Percentiles rank a stretch among this genome's conserved stretches.
Evolutionary conservation across 192 early-diverging fungal genomes (phyloP).

Genomic region (Coemansia umbellata): DNA sequence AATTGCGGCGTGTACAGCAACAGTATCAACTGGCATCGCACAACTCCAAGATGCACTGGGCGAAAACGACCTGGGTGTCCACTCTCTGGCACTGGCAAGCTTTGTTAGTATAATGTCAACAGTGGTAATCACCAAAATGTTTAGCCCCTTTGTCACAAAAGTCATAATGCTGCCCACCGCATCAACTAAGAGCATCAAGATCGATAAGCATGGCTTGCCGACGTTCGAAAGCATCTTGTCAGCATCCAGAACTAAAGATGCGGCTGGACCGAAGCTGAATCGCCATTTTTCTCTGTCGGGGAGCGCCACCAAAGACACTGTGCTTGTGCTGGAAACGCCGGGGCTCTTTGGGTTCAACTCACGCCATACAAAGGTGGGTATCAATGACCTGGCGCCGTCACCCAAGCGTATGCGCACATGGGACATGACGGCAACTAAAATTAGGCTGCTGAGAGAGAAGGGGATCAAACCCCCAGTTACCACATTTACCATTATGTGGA

Average conservation of each 20-base stretch:
- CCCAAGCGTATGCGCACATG: slow-evolving; percentile 30
- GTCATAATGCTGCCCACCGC: slow-evolving; percentile 22
- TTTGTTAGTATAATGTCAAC: slow-evolving; percentile 38
- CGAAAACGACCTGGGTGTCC: slow-evolving; percentile 17
- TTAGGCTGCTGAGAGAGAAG: slow-evolving; percentile 6
- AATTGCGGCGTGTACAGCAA: slow-evolving; percentile 30
- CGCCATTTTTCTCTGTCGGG: slow-evolving; percentile 12
- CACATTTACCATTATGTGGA: slow-evolving; percentile 47
- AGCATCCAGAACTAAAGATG: neutral
- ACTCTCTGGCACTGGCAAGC: slow-evolving; percentile 31
- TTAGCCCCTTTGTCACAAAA: slow-evolving; percentile 47
- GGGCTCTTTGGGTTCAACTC: slow-evolving; percentile 38
- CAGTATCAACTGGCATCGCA: slow-evolving; percentile 5
- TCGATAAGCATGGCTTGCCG: slow-evolving; percentile 35
- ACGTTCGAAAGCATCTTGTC: slow-evolving; percentile 45
- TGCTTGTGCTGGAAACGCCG: slow-evolving; percentile 36
- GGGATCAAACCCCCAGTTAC: slow-evolving; percentile 14
- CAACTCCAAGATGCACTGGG: slow-evolving; percentile 17
- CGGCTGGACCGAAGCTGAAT: neutral
- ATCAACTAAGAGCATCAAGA: neutral
- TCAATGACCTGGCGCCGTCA: slow-evolving; percentile 30
- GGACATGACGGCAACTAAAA: slow-evolving; percentile 17
- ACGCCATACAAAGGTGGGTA: slow-evolving; percentile 8
- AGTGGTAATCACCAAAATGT: slow-evolving; percentile 22
- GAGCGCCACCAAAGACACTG: slow-evolving; percentile 16